Evolutionary conservation across 257 asterid species (phyloP), one percentile per base, ranked within the genome.

Genomic region (Solanum chiquidenum): DNA sequence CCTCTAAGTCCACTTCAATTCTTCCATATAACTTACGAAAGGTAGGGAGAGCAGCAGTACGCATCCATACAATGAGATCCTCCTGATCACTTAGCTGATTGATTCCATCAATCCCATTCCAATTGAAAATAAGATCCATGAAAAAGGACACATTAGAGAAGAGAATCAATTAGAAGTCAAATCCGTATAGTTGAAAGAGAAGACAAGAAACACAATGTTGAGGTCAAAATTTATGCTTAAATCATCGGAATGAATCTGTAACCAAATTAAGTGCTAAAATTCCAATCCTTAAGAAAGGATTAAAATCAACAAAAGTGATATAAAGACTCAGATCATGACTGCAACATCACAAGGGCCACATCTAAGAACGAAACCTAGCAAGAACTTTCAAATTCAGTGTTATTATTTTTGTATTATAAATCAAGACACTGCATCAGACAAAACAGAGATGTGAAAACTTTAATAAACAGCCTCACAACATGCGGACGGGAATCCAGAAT

Each of bases 51-150:
- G 96, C 98, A 75, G 98, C 93, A 87, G 94, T 93, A 62, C 97
- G 94, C 98, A 95, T 95, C 98, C 98, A 95, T 73, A 95, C 93
- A 60, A 94, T 94, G 87, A 95, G 95, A 90, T 95, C 96, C 89
- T 94, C 98, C 91, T 95, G 98, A 88, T 94, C 94, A 87, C 92
- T 93, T 76, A 94, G 93, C 98, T 95, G 87, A 83, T 89, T 77
- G 87, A 83, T 88, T 88, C 90, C 89, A 92, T 87, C 75, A 87
- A 84, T 44, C 68, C 85, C 85, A 80, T 80, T 46, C 27, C 85
- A 80, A 80, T 52, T 5, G 68, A 35, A 46, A 31, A 80, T 18
- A 80, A 16, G 68, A 29, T 80, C 66, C 85, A 80, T 46, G 42
- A 46, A 80, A 80, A 29, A 80, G 85, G 18, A 29, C 29, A 46